A percentile compares a stretch with the other conserved stretches of the same genome.
Evolutionary conservation across 352 stramenopile species (phyloP).

Genomic region (Globisporangium paddicum): DNA sequence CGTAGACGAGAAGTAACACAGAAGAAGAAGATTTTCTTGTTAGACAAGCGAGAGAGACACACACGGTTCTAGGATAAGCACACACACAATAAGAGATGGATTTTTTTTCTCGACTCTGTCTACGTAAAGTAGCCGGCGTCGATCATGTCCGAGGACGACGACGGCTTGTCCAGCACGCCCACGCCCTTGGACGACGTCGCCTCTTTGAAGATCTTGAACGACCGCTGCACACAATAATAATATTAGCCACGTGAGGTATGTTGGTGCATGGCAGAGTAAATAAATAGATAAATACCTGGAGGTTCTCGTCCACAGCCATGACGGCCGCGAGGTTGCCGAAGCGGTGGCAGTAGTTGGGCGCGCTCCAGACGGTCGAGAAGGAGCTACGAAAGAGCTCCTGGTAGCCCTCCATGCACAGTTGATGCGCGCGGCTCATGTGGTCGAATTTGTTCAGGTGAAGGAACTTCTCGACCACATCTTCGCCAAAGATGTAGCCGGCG

Average conservation of each 20-base stretch:
- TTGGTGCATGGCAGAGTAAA: neutral
- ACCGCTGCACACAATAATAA: no score
- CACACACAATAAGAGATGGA: neutral
- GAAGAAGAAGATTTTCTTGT: no score
- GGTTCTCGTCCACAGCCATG: constrained; percentile 62
- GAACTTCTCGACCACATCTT: constrained; percentile 83
- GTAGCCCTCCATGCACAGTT: constrained; percentile 84
- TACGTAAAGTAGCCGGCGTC: constrained; percentile 87
- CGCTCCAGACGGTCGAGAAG: constrained; percentile 82
- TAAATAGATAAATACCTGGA: constrained; percentile 29
- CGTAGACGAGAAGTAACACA: constrained; percentile 30
- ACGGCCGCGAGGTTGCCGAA: constrained; percentile 72
- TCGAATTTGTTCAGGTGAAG: constrained; percentile 73
- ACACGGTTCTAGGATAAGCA: neutral
- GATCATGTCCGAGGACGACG: constrained; percentile 70
- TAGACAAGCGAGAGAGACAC: neutral
- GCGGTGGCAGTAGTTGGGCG: constrained; percentile 87
- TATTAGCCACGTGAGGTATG: no score
- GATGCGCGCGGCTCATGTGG: constrained; percentile 79
- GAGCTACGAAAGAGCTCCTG: constrained; percentile 73
- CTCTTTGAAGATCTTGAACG: constrained; percentile 86
- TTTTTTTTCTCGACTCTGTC: constrained; percentile 3
- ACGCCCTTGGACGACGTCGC: constrained; percentile 65
- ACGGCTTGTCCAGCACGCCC: constrained; percentile 65
- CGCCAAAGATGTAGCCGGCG: constrained; percentile 85